Conservation (phyloP, 1,284 basidiomycete genomes). For the Rhodofomes roseus region DNA sequence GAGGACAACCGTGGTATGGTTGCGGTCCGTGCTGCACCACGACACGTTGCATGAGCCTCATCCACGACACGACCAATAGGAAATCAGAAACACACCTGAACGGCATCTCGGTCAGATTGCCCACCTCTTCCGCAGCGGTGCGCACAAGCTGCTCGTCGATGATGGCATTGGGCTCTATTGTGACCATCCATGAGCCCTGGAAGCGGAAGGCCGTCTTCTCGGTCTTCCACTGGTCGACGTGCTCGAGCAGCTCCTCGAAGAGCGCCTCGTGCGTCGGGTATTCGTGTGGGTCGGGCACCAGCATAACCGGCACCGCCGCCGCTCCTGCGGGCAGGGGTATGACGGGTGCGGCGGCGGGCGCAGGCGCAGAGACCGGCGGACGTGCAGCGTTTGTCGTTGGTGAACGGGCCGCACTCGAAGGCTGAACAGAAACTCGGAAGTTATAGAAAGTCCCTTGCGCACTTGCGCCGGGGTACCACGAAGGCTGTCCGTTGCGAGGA, state of each 20-base stretch:
- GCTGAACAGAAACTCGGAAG: background rate
- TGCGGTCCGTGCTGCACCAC: background rate
- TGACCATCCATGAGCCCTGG: background rate
- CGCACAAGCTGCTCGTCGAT: background rate
- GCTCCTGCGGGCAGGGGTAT: background rate
- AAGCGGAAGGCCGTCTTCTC: background rate
- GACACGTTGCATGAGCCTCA: background rate
- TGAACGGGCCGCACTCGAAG: too few species aligned
- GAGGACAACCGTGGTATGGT: background rate
- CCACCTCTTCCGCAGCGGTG: background rate
- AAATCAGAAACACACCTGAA: background rate
- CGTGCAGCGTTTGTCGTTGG: too few species aligned
- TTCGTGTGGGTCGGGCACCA: background rate
- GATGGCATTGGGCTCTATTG: too few species aligned
- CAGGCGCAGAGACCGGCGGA: background rate
- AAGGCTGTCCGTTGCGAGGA: too few species aligned
- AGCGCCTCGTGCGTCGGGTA: background rate
- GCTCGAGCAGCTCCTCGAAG: background rate
- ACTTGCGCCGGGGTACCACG: background rate
- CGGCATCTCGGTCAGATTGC: background rate
- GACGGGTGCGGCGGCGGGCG: background rate
- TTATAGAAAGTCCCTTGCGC: background rate
- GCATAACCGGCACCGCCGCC: background rate
- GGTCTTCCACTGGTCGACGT: background rate
- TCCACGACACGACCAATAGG: background rate